Percentiles rank a stretch among this genome's conserved stretches.
Conservation (phyloP, 1,139 yeast genomes). For the Diutina sp. region DNA sequence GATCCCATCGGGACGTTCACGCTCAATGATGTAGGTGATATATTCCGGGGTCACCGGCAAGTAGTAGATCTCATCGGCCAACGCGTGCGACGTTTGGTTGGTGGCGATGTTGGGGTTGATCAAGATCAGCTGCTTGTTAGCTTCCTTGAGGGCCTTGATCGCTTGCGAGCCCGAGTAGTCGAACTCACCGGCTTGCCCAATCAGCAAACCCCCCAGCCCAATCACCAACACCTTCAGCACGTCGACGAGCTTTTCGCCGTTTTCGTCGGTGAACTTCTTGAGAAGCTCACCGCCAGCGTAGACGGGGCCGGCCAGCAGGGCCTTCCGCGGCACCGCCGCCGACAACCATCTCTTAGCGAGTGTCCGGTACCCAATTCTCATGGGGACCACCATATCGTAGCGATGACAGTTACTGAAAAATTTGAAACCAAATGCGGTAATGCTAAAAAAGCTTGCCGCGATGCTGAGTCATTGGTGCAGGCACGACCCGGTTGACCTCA, state of each 20-base stretch:
- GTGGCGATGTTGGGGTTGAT: slow-evolving; percentile 97
- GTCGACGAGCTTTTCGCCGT: slow-evolving; percentile 49
- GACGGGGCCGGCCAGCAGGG: slow-evolving; percentile 4
- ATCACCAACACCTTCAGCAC: slow-evolving; percentile 83
- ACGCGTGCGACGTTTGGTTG: slow-evolving; percentile 88
- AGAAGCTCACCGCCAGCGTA: slow-evolving; percentile 48
- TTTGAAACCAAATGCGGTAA: slow-evolving; percentile 9
- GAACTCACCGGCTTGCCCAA: slow-evolving; percentile 99
- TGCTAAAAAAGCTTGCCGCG: slow-evolving; percentile 12
- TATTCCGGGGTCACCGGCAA: slow-evolving; percentile 96
- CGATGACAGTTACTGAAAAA: slow-evolving; percentile 3
- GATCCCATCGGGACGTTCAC: slow-evolving; percentile 94
- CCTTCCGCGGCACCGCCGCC: slow-evolving; percentile 1
- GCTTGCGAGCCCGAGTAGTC: slow-evolving; percentile 98
- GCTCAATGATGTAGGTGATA: slow-evolving; percentile 84
- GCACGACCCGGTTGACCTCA: background rate
- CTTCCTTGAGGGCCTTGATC: slow-evolving; percentile 88
- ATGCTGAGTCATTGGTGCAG: slow-evolving; percentile 3
- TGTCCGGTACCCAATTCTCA: slow-evolving; percentile 4
- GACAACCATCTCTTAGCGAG: slow-evolving; percentile 4
- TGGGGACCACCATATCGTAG: slow-evolving; percentile 4
- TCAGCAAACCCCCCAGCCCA: slow-evolving; percentile 96
- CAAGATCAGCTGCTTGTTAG: slow-evolving; percentile 70
- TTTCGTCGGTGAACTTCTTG: slow-evolving; percentile 30
- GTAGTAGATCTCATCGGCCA: slow-evolving; percentile 91